Evolutionary conservation across 176 grass and related monocot genomes (phyloP).

Genomic region (Tuctoria greenei): DNA sequence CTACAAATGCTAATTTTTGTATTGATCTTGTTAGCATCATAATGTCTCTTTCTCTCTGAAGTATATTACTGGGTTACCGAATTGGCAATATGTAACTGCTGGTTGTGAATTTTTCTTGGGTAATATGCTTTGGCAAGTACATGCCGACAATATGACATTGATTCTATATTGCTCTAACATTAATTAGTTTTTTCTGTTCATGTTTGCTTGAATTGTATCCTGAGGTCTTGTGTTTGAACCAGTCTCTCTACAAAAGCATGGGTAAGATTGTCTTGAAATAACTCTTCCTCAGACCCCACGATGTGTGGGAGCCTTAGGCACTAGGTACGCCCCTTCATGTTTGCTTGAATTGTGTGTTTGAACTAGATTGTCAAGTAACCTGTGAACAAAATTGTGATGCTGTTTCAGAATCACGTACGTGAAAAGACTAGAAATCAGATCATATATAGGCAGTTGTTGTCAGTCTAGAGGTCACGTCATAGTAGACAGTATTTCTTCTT

Average conservation of each 20-base stretch:
- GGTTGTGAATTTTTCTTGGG: not conserved
- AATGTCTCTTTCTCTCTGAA: not conserved
- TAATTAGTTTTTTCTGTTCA: not conserved
- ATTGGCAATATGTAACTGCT: not conserved
- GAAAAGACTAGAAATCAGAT: not conserved
- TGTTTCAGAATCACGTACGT: not conserved
- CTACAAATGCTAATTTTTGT: constrained; percentile 21
- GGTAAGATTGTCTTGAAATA: no score
- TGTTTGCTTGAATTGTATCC: not conserved
- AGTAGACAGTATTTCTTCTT: not conserved
- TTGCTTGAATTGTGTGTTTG: not conserved
- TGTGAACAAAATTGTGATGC: not conserved
- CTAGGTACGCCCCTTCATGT: no score
- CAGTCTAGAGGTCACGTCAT: not conserved
- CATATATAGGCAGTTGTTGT: not conserved
- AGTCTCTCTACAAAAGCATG: no score
- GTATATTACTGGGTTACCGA: constrained; percentile 7
- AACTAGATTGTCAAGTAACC: not conserved
- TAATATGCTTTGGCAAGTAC: not conserved
- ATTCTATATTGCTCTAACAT: not conserved
- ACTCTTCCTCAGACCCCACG: no score
- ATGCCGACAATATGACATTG: not conserved
- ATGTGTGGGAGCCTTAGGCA: no score
- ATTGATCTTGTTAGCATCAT: constrained; percentile 12
- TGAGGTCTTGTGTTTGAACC: not conserved